These are phyloP conservation scores for Tylopilus sp. DNA, from an alignment of 1,284 basidiomycete species.

Conservation along the genomic window DNA sequence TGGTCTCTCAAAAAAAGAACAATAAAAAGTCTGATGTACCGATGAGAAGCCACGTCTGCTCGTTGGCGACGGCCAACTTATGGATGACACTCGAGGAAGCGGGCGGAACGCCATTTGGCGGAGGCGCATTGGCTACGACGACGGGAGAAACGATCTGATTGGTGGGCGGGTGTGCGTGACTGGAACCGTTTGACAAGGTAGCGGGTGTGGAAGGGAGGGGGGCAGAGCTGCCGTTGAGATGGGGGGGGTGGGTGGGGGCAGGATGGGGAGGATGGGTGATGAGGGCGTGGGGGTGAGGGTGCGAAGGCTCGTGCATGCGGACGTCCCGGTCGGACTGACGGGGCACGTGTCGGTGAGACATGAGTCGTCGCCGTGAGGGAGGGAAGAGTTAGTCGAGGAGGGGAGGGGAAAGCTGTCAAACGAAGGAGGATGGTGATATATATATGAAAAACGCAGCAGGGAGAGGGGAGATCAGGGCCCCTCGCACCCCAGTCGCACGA, in stretches of 20 bases:
- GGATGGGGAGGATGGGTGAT: constrained; percentile 36
- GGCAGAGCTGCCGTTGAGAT: constrained; percentile 49
- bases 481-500: constrained; percentile 48
- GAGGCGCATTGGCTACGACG: constrained; percentile 39
- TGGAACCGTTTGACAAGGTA: constrained; percentile 41
- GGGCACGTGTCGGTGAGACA: constrained; percentile 62
- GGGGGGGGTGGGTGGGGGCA: constrained; percentile 38
- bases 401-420: constrained; percentile 45
- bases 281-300: constrained; percentile 43
- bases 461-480: constrained; percentile 39
- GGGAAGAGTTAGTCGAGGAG: constrained; percentile 31
- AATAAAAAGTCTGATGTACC: constrained; percentile 46
- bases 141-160: constrained; percentile 48
- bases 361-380: constrained; percentile 29
- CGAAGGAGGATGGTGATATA: constrained; percentile 47
- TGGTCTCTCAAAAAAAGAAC: constrained; percentile 3
- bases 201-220: constrained; percentile 39
- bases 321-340: constrained; percentile 60
- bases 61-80: constrained; percentile 80
- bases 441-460: constrained; percentile 48
- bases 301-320: constrained; percentile 57
- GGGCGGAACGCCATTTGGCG: constrained; percentile 41
- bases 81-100: constrained; percentile 50
- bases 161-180: constrained; percentile 30
- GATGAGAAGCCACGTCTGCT: constrained; percentile 90